Evolutionary conservation across 108 stramenopile genomes (phyloP).

Genomic region (Aureococcus anophagefferens): DNA sequence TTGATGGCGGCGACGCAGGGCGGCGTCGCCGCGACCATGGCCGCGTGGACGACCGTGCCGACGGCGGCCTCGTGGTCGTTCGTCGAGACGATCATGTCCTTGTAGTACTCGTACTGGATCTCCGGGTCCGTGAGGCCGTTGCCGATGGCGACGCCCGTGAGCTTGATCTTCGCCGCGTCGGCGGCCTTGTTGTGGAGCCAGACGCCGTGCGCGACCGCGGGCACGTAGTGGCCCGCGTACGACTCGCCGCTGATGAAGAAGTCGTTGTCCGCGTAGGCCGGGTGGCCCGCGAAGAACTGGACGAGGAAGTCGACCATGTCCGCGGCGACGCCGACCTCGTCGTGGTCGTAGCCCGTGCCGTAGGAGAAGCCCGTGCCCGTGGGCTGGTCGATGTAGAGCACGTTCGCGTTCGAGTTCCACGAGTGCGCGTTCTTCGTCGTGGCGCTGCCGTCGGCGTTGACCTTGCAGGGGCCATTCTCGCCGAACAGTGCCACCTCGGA

Average conservation of each 20-base stretch:
- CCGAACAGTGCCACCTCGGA: conserved; percentile 73
- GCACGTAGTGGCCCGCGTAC: conserved; percentile 94
- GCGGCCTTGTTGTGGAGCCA: conserved; percentile 63
- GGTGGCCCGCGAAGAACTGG: conserved; percentile 70
- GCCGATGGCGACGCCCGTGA: conserved; percentile 81
- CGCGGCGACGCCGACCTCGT: conserved; percentile 79
- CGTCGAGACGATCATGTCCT: not conserved
- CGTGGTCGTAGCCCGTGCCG: conserved; percentile 60
- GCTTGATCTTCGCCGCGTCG: too few species aligned
- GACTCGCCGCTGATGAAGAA: conserved; percentile 49
- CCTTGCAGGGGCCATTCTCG: conserved; percentile 92
- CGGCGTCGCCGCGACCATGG: conserved; percentile 61
- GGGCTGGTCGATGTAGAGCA: conserved; percentile 94
- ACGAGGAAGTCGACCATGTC: conserved; percentile 91
- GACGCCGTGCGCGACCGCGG: conserved; percentile 64
- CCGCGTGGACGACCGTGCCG: conserved; percentile 14
- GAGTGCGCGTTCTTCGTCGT: conserved; percentile 76
- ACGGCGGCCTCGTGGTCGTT: not conserved
- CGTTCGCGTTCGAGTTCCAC: conserved; percentile 88
- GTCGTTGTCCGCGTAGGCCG: conserved; percentile 55
- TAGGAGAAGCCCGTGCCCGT: conserved; percentile 93
- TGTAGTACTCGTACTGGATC: conserved; percentile 48
- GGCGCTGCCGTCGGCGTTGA: conserved; percentile 68
- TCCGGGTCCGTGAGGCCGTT: conserved; percentile 89
- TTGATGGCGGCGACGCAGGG: conserved; percentile 64